Base-by-base conservation (phyloP, 2,329 filamentous ascomycete genomes). In the Monilinia aucupariae region DNA sequence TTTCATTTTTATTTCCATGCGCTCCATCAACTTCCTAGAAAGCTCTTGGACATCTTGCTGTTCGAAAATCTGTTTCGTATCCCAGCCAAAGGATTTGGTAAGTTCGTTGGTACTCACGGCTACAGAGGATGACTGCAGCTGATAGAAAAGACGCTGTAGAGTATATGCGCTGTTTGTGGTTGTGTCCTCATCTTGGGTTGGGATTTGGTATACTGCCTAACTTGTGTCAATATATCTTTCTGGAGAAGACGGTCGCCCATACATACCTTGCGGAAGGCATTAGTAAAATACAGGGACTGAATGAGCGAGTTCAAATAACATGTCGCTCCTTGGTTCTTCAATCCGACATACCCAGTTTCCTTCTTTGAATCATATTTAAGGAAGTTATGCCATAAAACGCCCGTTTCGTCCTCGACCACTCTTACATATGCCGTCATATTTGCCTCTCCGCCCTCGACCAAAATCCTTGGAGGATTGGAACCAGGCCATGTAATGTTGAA, bases 1-100 rank as follows among this genome's bases (percentile, higher is more conserved):
- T 77, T 99, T 99, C 96, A 99, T 99, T 74, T 90, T 93, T 72
- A 94, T 90, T 74, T 99, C 96, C 78, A 99, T 88, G 64, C 91
- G 88, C 76, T 99, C 94, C 90, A 99, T 99, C 66, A 99, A 81
- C 75, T 97, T 96, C 63, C 96, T 85, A 41, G 92, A 97, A 41
- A 99, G 80, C 75, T 99, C 94, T 75, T 99, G 94, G 10, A 99
- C 94, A 76, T 99, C 94, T 76, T 99, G 94, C 75, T 99, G 94
- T 77, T 97, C 93, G 71, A 99, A 99, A 60, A 97, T 96, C 73
- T 99, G 93, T 68, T 92, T 86, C 2, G 93, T 96, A 72, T 99
- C 93, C 94, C 94, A 99, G 30, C 94, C 94, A 75, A 99, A 99
- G 0, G 94, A 97, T 69, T 91, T 90, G 8, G 94, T 99, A 47